Percentiles rank a stretch among this genome's conserved stretches.
Evolutionary conservation across 179 eudicot genomes (phyloP).

Genomic region (Gypsophila paniculata): DNA sequence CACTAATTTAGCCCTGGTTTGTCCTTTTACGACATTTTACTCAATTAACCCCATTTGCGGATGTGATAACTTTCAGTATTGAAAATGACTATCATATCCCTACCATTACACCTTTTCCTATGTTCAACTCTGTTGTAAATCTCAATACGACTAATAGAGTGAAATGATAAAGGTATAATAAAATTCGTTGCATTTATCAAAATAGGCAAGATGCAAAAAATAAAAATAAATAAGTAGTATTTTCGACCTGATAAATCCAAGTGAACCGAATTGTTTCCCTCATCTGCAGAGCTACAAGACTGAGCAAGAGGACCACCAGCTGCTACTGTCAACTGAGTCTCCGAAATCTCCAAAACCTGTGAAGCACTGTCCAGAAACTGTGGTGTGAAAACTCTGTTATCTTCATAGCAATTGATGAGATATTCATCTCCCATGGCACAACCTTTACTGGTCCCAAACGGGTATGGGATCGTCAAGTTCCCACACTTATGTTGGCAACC

Average conservation of each 20-base stretch:
- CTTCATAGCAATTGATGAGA: background rate
- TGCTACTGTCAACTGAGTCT: conserved; percentile 26
- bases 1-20: too few relatives aligned
- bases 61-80: too few relatives aligned
- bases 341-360: conserved; percentile 29
- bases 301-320: conserved; percentile 20
- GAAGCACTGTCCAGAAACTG: background rate
- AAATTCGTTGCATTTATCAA: too few relatives aligned
- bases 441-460: conserved; percentile 20
- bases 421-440: conserved; percentile 17
- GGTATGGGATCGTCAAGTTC: conserved; percentile 25
- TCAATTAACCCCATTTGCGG: too few relatives aligned
- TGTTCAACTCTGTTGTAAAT: too few relatives aligned
- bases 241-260: background rate
- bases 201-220: too few relatives aligned
- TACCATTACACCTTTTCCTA: too few relatives aligned
- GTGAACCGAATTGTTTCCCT: background rate
- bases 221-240: too few relatives aligned
- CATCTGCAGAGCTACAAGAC: conserved; percentile 17
- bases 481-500: conserved; percentile 24
- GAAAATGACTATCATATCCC: too few relatives aligned
- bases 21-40: too few relatives aligned
- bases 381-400: background rate
- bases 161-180: too few relatives aligned
- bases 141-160: too few relatives aligned